A percentile compares a stretch with the other conserved stretches of the same genome.
Conservation (phyloP, 1,284 basidiomycete genomes). For the Leccinum solheimii region DNA sequence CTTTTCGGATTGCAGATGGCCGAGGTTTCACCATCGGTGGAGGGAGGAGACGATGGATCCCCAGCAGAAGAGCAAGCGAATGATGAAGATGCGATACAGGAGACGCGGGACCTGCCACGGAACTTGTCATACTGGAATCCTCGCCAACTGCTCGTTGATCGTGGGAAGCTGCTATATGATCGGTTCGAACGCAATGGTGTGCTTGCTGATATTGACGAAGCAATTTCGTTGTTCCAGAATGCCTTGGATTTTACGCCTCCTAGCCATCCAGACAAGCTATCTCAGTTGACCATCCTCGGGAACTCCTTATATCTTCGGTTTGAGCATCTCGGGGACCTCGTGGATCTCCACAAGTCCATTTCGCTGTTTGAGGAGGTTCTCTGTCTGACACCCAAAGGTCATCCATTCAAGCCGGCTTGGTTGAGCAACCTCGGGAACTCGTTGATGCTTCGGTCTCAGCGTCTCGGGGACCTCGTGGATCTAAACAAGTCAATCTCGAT, state of each 20-base stretch:
- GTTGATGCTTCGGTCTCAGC: no score
- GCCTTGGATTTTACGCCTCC: background rate
- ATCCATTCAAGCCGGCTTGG: no score
- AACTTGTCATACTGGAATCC: background rate
- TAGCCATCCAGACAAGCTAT: background rate
- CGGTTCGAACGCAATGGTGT: background rate
- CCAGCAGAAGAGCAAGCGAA: background rate
- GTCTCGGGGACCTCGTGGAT: no score
- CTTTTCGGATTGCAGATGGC: no score
- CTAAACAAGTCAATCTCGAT: no score
- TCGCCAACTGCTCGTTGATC: background rate
- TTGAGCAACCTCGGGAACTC: no score
- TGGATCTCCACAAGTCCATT: background rate
- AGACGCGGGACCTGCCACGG: background rate
- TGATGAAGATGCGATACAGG: background rate
- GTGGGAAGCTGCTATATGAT: background rate
- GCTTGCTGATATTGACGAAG: background rate
- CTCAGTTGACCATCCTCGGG: background rate
- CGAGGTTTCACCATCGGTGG: background rate
- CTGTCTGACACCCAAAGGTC: no score
- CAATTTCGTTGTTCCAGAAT: background rate
- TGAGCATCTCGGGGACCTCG: background rate
- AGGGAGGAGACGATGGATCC: background rate
- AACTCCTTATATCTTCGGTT: background rate
- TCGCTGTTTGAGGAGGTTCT: background rate